Base-by-base conservation (phyloP, 1,284 basidiomycete genomes). In the Melampsora americana region DNA sequence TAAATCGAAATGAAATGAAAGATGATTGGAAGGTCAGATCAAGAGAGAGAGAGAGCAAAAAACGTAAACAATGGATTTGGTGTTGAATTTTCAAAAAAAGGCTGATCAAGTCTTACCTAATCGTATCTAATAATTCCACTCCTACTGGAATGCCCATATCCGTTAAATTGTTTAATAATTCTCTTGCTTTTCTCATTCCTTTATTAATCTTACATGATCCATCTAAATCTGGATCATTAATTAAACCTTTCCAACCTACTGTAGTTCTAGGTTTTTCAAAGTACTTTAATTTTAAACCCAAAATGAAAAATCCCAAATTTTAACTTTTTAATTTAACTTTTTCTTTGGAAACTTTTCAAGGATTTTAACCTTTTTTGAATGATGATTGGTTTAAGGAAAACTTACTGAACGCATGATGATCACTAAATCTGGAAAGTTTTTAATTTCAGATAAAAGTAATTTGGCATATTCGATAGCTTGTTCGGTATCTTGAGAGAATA, bases 181-280 rank as follows among this genome's bases (percentile, higher is more conserved):
- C 88, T 67, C 95, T 90, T 2, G 93, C 95, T 71, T 91, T 87
- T n/a, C 93, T 89, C 66, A 99, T 87, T 50, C 95, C 95, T 82
- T 92, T 93, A 88, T 99, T 98, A 85, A 98, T 98, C 80, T 94
- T 89, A 87, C 91, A 94, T 81, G 80, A 80, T 65, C 83, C 87
- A 82, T 94, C 92, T 83, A 95, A 88, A 78, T 91, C 89, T 6
- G 92, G 92, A 82, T 93, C 91, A 82, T 98, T 99, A 85, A 99
- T 98, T 78, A 99, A 88, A 66, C 95, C 95, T 84, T 98, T 98
- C 95, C 95, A 98, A 23, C 95, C 95, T 72, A 98, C 91, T 0
- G 95, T 98, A 11, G 95, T 99, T 61, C 95, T 87, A 0, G 93
- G 93, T 82, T 85, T 85, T 80, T 42, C 62, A 69, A 46, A 69